Percentiles rank a stretch among this genome's conserved stretches.
Conservation (phyloP, 2,329 filamentous ascomycete genomes). For the Aureobasidium sp. region DNA sequence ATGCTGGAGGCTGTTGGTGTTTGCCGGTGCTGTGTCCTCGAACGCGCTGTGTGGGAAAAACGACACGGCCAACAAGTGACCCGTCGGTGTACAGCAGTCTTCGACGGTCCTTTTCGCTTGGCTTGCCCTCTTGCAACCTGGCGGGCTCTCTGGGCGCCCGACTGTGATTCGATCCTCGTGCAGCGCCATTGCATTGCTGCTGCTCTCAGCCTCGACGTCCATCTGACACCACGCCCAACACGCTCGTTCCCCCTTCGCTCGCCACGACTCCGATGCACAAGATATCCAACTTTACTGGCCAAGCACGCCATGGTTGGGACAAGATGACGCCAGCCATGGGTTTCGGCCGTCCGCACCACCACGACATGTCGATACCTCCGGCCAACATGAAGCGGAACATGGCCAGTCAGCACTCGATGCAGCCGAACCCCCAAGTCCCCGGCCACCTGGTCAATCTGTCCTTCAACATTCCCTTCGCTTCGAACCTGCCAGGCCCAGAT, state of each 20-base stretch:
- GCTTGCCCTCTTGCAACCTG: background rate
- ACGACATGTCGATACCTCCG: constrained; percentile 23
- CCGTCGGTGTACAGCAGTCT: background rate
- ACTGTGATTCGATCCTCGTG: background rate
- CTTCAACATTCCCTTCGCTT: constrained; percentile 96
- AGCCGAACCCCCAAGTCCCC: constrained; percentile 55
- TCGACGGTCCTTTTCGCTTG: background rate
- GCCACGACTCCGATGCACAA: constrained; percentile 50
- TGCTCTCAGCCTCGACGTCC: constrained; percentile 11
- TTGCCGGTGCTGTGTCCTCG: background rate
- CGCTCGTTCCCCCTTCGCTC: constrained; percentile 2
- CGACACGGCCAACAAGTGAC: constrained; percentile 1
- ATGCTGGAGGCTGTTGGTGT: too few species aligned
- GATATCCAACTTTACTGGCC: constrained; percentile 60
- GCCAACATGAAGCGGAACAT: constrained; percentile 51
- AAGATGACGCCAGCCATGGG: constrained; percentile 56
- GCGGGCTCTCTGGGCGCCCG: constrained; percentile 15
- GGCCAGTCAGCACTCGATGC: constrained; percentile 37
- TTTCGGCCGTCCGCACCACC: constrained; percentile 40
- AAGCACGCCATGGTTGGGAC: constrained; percentile 61
- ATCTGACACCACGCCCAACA: constrained; percentile 11
- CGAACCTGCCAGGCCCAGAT: constrained; percentile 84
- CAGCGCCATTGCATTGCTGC: background rate
- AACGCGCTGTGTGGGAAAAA: constrained; percentile 11
- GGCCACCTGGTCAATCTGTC: constrained; percentile 82